Evolutionary conservation across 1,139 yeast species (phyloP), one percentile per base, ranked within the genome.

Genomic region (Kodamaea alishanica): DNA sequence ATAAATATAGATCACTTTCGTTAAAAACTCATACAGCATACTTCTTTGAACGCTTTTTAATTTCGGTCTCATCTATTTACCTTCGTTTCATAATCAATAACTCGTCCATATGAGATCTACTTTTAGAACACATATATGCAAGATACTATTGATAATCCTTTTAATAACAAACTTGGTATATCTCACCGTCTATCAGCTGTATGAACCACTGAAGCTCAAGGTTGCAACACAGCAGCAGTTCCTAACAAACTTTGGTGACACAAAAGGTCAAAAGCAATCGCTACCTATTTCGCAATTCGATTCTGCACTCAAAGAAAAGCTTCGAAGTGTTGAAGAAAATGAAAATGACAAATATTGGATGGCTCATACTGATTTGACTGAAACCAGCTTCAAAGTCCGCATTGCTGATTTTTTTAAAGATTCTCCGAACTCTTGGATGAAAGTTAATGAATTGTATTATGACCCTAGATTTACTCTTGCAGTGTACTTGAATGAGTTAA

Each of bases 391-490:
- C 23, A 34, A 35, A 8, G 15, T 46, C 22, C 32, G 32, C 8
- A 33, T 43, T 8, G 26, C 41, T 15, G 38, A 41, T 9, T 57
- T 56, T 35, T 41, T 57, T 30, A 37, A 46, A 11, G 51, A 50
- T 12, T 34, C 40, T 26, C 49, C 46, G 2, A 38, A 46, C 6
- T 47, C 61, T 6, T 55, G 60, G 56, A 37, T 46, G 6, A 30
- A 43, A 12, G 36, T 27, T 4, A 40, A 36, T 4, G 43, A 47
- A 20, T 29, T 51, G 8, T 51, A 35, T 36, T 51, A 43, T 26
- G 55, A 52, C 32, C 55, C 53, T 6, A 45, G 56, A 22, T 42
- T 50, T 35, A 51, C 57, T 4, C 28, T 50, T 4, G 39, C 55
- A 6, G 44, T 47, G 28, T 45, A 47, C 29, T 29, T 46, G 30